These are phyloP conservation scores for Macrophomina tecta DNA, from an alignment of 2,329 filamentous ascomycete species.

Conservation along the genomic window DNA sequence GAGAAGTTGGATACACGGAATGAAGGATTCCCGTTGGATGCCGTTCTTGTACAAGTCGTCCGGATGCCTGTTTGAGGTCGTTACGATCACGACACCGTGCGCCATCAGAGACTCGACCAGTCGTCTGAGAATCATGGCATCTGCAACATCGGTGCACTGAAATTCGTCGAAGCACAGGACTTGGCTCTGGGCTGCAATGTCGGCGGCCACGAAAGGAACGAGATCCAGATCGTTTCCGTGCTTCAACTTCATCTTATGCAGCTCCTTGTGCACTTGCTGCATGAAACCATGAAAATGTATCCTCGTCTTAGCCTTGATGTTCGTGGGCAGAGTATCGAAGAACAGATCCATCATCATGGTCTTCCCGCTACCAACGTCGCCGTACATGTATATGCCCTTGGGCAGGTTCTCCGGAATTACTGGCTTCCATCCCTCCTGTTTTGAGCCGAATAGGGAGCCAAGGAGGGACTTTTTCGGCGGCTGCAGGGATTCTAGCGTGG, in stretches of 20 bases:
- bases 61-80: slow-evolving; percentile 95
- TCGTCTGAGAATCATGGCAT: slow-evolving; percentile 95
- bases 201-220: slow-evolving; percentile 90
- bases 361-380: slow-evolving; percentile 96
- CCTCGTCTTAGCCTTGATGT: slow-evolving; percentile 81
- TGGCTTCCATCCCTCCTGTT: slow-evolving; percentile 45
- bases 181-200: slow-evolving; percentile 82
- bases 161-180: slow-evolving; percentile 99
- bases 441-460: slow-evolving; percentile 65
- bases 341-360: slow-evolving; percentile 99
- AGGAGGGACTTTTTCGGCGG: slow-evolving; percentile 61
- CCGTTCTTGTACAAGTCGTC: slow-evolving; percentile 98
- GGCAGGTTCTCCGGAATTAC: slow-evolving; percentile 76
- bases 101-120: slow-evolving; percentile 91
- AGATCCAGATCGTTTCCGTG: slow-evolving; percentile 90
- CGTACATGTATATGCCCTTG: slow-evolving; percentile 90
- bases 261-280: slow-evolving; percentile 91
- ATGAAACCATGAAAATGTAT: slow-evolving; percentile 99
- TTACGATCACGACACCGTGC: slow-evolving; percentile 94
- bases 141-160: slow-evolving; percentile 96
- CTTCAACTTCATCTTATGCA: slow-evolving; percentile 88
- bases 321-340: slow-evolving; percentile 84
- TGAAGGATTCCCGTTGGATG: slow-evolving; percentile 92
- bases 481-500: slow-evolving; percentile 73
- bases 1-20: slow-evolving; percentile 92